These are phyloP conservation scores for Rhynchosporium graminicola DNA, from an alignment of 2,329 filamentous ascomycete genomes.

Conservation along the genomic window DNA sequence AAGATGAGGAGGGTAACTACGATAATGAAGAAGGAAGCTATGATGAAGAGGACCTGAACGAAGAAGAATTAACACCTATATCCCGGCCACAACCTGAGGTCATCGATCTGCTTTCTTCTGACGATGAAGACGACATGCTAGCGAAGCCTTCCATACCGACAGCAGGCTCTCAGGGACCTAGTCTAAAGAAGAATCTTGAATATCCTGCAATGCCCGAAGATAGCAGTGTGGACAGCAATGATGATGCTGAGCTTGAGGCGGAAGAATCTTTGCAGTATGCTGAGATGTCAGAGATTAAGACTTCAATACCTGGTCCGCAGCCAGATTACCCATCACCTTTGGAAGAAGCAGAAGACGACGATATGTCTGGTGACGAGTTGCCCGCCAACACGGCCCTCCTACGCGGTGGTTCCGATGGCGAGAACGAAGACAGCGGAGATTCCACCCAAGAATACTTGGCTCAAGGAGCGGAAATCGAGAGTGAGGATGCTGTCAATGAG, in stretches of 20 bases:
- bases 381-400: background rate
- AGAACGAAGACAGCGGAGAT: background rate
- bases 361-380: background rate
- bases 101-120: slow-evolving; percentile 41
- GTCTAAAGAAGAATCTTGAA: slow-evolving; percentile 30
- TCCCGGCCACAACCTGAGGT: slow-evolving; percentile 31
- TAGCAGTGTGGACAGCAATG: slow-evolving; percentile 17
- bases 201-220: slow-evolving; percentile 21
- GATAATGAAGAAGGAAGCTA: slow-evolving; percentile 30
- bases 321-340: background rate
- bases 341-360: slow-evolving; percentile 9
- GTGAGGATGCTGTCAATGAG: background rate
- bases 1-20: slow-evolving; percentile 17
- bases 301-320: slow-evolving; percentile 2
- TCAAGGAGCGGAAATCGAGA: background rate
- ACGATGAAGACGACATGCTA: slow-evolving; percentile 37
- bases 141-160: background rate
- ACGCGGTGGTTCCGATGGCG: background rate
- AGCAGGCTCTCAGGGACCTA: slow-evolving; percentile 3
- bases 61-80: slow-evolving; percentile 24
- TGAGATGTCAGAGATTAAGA: slow-evolving; percentile 16
- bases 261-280: slow-evolving; percentile 10
- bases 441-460: background rate
- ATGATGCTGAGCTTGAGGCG: slow-evolving; percentile 13
- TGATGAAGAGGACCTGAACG: slow-evolving; percentile 33